Percentiles rank a stretch among this genome's conserved stretches.
Evolutionary conservation across 345 rosid species (phyloP).

Genomic region (Pseudoturritis turrita): DNA sequence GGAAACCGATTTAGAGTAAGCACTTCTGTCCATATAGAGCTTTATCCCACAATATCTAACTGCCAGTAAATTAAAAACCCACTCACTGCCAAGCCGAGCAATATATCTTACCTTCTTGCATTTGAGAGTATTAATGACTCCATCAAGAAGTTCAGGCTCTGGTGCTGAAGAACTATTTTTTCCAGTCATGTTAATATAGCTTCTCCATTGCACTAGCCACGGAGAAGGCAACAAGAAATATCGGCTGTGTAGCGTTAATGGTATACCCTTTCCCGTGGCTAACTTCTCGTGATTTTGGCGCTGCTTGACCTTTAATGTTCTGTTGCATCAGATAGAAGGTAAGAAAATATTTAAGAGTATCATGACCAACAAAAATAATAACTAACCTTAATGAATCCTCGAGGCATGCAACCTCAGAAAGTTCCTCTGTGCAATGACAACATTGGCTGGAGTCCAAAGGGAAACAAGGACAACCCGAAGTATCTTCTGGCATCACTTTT

Average conservation of each 20-base stretch:
- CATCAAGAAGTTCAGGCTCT: conserved; percentile 71
- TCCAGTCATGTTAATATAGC: conserved; percentile 61
- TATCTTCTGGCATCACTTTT: conserved; percentile 60
- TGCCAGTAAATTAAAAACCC: conserved; percentile 9
- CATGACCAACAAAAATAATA: neutral
- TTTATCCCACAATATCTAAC: conserved; percentile 4
- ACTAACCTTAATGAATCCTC: conserved; percentile 80
- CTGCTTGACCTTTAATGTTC: conserved; percentile 73
- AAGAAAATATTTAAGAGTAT: conserved; percentile 19
- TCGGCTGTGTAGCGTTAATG: conserved; percentile 46
- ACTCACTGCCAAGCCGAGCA: neutral
- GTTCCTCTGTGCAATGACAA: conserved; percentile 61
- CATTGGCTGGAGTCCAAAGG: conserved; percentile 60
- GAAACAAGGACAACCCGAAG: conserved; percentile 48
- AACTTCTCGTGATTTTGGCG: conserved; percentile 88
- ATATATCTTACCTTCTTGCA: conserved; percentile 75
- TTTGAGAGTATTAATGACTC: conserved; percentile 53
- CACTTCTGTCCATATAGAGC: neutral
- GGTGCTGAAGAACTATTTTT: conserved; percentile 53
- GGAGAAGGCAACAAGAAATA: conserved; percentile 78
- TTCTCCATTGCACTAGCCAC: conserved; percentile 88
- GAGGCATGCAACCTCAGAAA: conserved; percentile 84
- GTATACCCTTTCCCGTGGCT: conserved; percentile 60
- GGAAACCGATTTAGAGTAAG: neutral
- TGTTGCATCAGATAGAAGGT: conserved; percentile 43